A percentile compares a stretch with the other conserved stretches of the same genome.
Evolutionary conservation across 2,329 filamentous ascomycete genomes (phyloP).

Genomic region (Trichoderma koningiopsis): DNA sequence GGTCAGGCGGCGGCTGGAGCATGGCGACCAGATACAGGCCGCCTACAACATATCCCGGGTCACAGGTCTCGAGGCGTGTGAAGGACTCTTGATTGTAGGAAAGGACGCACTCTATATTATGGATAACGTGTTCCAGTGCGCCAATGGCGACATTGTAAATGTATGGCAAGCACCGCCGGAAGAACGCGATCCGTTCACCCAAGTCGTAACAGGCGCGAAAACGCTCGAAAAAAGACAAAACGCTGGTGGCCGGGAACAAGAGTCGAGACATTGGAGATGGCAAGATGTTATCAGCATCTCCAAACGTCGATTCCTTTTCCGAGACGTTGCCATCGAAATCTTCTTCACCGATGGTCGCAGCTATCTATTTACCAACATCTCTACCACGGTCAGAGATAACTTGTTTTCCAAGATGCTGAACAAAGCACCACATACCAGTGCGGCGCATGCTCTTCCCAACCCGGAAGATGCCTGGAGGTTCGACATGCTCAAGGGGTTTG

Average conservation of each 20-base stretch:
- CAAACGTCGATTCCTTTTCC: slow-evolving; percentile 91
- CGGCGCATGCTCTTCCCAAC: slow-evolving; percentile 68
- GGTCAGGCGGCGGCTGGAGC: slow-evolving; percentile 90
- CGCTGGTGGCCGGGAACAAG: slow-evolving; percentile 65
- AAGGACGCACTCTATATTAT: slow-evolving; percentile 92
- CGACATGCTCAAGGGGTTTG: slow-evolving; percentile 73
- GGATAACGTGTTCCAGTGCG: slow-evolving; percentile 93
- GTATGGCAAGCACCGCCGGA: slow-evolving; percentile 91
- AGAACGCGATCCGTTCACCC: slow-evolving; percentile 92
- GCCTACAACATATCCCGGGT: slow-evolving; percentile 96
- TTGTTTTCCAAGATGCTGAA: slow-evolving; percentile 73
- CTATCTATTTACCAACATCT: slow-evolving; percentile 86
- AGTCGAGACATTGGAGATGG: slow-evolving; percentile 91
- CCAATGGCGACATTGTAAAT: slow-evolving; percentile 94
- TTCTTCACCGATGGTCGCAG: slow-evolving; percentile 97
- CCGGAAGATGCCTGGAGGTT: slow-evolving; percentile 91
- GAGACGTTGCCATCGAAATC: slow-evolving; percentile 93
- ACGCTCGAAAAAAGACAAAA: slow-evolving; percentile 62
- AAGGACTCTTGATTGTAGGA: slow-evolving; percentile 89
- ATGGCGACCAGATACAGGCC: slow-evolving; percentile 87
- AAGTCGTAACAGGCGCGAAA: slow-evolving; percentile 78
- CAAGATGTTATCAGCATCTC: slow-evolving; percentile 92
- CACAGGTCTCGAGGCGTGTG: slow-evolving; percentile 87
- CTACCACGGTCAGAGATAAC: slow-evolving; percentile 72
- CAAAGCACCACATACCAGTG: slow-evolving; percentile 79